Evolutionary conservation across 2,329 filamentous ascomycete genomes (phyloP).

Genomic region (Aspergillus brunneoviolaceus): DNA sequence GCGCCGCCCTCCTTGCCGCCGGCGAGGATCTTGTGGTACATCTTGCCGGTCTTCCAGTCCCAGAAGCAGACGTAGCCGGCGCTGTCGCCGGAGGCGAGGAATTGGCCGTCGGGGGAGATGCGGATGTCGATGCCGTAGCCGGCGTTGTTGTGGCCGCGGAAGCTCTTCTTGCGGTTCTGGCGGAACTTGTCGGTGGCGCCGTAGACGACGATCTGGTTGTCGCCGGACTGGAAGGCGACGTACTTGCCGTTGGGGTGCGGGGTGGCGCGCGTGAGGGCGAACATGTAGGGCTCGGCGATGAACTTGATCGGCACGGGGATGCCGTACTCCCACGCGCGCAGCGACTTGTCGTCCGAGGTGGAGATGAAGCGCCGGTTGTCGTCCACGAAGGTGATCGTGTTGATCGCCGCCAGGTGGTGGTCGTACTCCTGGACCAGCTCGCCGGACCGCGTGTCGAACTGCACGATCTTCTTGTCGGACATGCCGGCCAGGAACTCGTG

Average conservation of each 20-base stretch:
- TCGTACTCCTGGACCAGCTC: slow-evolving; percentile 96
- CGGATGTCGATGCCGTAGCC: slow-evolving; percentile 89
- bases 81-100: slow-evolving; percentile 81
- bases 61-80: slow-evolving; percentile 92
- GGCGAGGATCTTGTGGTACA: slow-evolving; percentile 94
- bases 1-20: slow-evolving; percentile 66
- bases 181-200: slow-evolving; percentile 92
- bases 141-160: slow-evolving; percentile 92
- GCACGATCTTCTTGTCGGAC: slow-evolving; percentile 98
- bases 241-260: slow-evolving; percentile 89
- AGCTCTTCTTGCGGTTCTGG: slow-evolving; percentile 96
- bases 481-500: slow-evolving; percentile 95
- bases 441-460: slow-evolving; percentile 83
- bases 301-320: slow-evolving; percentile 99
- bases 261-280: slow-evolving; percentile 82
- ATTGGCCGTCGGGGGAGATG: slow-evolving; percentile 87
- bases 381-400: slow-evolving; percentile 96
- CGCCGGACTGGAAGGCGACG: slow-evolving; percentile 86
- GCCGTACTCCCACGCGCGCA: slow-evolving; percentile 97
- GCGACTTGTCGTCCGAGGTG: slow-evolving; percentile 93
- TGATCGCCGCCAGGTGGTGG: slow-evolving; percentile 95
- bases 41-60: slow-evolving; percentile 99
- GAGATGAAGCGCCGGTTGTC: slow-evolving; percentile 94
- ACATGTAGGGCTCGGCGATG: slow-evolving; percentile 97
- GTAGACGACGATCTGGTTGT: slow-evolving; percentile 97